Evolutionary conservation across 2,329 filamentous ascomycete genomes (phyloP), one percentile per base, ranked within the genome.

Genomic region (Fusarium piperis): DNA sequence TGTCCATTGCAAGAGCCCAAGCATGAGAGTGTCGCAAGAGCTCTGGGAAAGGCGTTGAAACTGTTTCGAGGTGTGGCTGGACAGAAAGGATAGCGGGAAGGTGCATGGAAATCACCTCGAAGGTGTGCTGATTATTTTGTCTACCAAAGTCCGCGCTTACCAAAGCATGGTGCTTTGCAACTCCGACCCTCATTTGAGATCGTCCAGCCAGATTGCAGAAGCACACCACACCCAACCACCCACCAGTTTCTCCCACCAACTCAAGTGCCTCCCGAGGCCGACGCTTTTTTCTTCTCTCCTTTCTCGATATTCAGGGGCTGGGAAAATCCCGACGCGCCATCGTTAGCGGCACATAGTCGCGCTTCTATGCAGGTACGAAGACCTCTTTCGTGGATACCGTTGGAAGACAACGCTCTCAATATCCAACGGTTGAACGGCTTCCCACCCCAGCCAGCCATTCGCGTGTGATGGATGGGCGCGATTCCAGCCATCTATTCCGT

Each of bases 221-320:
- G 51, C 51, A 62, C 59, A 62, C 59, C 59, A 57, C 30, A 57
- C 59, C 66, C 65, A 71, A 62, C 57, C 61, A 59, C 61, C 41
- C 57, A 59, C 44, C 71, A 56, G 57, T 32, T 60, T 64, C 58
- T 55, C 57, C 48, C 32, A 18, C 35, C 55, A 69, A 60, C 52
- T 63, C 55, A 58, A 60, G 52, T 62, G 66, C 46, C 66, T 67
- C 64, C 38, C 46, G 44, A 69, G 68, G 10, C 59, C 41, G 68
- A 41, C 46, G 30, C 59, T 59, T 59, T 55, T 69, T 68, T 59
- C 30, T 30, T n/a, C 55, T 69, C 46, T 66, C 44, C 62, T 51
- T 60, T 62, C 39, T 26, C 26, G 10, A 51, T 51, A 26, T 12
- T 70, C 63, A 72, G 70, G 70, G 70, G 70, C 59, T 71, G 63